A percentile compares a stretch with the other conserved stretches of the same genome.
Evolutionary conservation across 345 rosid genomes (phyloP).

Genomic region (Brassica cretica): DNA sequence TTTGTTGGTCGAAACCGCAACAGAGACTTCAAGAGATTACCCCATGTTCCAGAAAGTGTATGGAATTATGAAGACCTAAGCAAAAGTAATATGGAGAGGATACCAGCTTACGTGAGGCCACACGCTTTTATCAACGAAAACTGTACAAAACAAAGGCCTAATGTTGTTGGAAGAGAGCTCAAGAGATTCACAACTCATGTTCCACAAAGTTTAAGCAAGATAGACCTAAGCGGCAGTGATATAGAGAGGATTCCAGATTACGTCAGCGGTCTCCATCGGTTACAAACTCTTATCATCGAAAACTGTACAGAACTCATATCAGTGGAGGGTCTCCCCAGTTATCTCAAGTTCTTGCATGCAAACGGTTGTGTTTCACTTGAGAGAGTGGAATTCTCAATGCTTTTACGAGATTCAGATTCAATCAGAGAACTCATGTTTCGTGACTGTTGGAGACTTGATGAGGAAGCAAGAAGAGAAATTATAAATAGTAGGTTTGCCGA

Average conservation of each 20-base stretch:
- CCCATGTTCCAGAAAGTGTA: not conserved
- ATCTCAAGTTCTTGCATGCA: not conserved
- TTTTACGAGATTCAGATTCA: not conserved
- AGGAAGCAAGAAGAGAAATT: not conserved
- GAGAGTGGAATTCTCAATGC: not conserved
- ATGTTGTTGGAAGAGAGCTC: not conserved
- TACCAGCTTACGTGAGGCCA: not conserved
- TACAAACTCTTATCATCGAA: not conserved
- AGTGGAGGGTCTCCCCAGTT: not conserved
- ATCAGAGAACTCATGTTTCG: not conserved
- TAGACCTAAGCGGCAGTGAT: not conserved
- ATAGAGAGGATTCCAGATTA: not conserved
- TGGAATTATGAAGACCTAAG: not conserved
- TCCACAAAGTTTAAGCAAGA: not conserved
- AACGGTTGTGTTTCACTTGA: not conserved
- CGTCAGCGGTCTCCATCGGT: not conserved
- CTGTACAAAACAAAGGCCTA: not conserved
- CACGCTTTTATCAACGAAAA: not conserved
- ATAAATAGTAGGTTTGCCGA: not conserved
- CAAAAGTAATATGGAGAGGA: not conserved
- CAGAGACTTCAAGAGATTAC: conserved; percentile 4
- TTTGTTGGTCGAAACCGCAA: not conserved
- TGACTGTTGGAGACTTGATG: not conserved
- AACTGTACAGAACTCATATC: not conserved
- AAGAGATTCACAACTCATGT: not conserved